Conservation (phyloP, 2,329 filamentous ascomycete species). For the Neofusicoccum laricinum region DNA sequence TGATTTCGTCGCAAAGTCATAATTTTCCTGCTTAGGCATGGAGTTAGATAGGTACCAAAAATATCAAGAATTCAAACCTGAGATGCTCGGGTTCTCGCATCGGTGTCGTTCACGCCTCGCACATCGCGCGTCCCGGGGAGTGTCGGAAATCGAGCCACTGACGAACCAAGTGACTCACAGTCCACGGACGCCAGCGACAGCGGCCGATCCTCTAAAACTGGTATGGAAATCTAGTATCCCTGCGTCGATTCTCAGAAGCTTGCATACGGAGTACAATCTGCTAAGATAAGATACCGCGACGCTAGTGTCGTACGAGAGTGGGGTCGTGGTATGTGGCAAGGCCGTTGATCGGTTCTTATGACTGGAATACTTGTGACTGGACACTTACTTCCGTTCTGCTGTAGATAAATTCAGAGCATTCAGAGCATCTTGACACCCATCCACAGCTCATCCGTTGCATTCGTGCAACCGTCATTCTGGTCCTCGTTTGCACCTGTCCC, state of each 20-base stretch:
- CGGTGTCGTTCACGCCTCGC: too few relatives aligned
- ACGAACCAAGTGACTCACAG: background rate
- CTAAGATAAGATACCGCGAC: background rate
- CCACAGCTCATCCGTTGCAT: background rate
- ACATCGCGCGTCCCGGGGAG: too few relatives aligned
- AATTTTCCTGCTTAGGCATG: background rate
- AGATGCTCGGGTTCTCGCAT: too few relatives aligned
- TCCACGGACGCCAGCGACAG: background rate
- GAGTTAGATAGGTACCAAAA: background rate
- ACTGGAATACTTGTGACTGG: background rate
- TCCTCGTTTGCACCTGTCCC: background rate
- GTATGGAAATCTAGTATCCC: background rate
- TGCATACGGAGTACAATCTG: background rate
- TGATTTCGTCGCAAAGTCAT: slow-evolving; percentile 12
- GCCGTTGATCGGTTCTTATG: background rate
- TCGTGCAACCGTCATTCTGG: background rate
- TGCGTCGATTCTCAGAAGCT: background rate
- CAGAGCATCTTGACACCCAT: too few relatives aligned
- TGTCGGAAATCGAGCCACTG: background rate
- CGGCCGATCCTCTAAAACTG: background rate
- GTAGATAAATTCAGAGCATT: too few relatives aligned
- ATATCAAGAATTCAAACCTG: background rate
- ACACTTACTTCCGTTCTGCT: too few relatives aligned
- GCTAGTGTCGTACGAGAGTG: background rate
- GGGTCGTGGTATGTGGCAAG: background rate